Evolutionary conservation across 805 yeast species (phyloP).

Genomic region (Zygosaccharomyces bailii): DNA sequence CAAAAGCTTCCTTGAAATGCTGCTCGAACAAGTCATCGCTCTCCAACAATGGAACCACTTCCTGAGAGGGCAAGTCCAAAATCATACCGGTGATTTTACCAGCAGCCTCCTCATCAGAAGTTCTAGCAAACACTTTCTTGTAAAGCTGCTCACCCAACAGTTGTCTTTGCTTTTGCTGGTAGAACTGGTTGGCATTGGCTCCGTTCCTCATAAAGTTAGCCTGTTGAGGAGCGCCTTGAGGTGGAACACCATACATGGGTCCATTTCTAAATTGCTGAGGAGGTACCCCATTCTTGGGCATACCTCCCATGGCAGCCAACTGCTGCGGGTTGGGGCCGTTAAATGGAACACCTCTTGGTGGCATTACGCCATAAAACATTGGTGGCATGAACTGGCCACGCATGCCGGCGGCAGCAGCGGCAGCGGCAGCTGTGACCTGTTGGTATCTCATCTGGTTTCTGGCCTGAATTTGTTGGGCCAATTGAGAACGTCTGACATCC

Average conservation of each 20-base stretch:
- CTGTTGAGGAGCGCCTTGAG: constrained; percentile 63
- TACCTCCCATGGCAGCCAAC: constrained; percentile 63
- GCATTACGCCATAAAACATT: constrained; percentile 49
- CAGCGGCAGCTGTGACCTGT: constrained; percentile 73
- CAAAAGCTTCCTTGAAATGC: constrained; percentile 90
- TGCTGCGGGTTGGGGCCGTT: constrained; percentile 78
- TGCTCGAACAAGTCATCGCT: constrained; percentile 85
- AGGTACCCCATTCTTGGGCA: constrained; percentile 53
- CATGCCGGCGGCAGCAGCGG: constrained; percentile 39
- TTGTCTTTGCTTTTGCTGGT: constrained; percentile 91
- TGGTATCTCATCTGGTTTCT: constrained; percentile 98
- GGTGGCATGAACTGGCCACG: constrained; percentile 42
- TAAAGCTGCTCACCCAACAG: constrained; percentile 95
- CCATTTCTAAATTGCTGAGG: constrained; percentile 70
- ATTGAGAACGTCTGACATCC: constrained; percentile 94
- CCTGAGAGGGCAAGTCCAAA: constrained; percentile 89
- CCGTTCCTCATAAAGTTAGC: constrained; percentile 45
- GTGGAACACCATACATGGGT: constrained; percentile 84
- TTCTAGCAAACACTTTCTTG: constrained; percentile 84
- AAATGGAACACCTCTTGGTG: constrained; percentile 82
- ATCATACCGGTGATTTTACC: constrained; percentile 99
- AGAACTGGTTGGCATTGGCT: constrained; percentile 44
- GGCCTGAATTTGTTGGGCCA: constrained; percentile 96
- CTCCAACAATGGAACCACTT: constrained; percentile 82
- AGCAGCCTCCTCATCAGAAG: constrained; percentile 90